Evolutionary conservation across 805 yeast species (phyloP).

Genomic region (Torulaspora franciscae): DNA sequence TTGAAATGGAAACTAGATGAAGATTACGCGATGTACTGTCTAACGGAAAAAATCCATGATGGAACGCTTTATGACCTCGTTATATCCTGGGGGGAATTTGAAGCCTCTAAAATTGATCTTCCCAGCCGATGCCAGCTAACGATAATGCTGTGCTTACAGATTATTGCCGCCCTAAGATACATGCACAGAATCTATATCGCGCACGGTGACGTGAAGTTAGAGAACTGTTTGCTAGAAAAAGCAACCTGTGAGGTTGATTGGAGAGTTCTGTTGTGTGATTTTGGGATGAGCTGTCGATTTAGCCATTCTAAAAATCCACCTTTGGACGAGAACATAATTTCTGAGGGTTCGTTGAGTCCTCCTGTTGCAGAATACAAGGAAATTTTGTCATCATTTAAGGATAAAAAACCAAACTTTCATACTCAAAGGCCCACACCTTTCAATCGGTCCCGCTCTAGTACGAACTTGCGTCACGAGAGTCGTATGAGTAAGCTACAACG

Average conservation of each 20-base stretch:
- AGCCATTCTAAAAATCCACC: conserved; percentile 1
- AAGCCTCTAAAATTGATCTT: conserved; percentile 29
- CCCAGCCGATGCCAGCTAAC: conserved; percentile 37
- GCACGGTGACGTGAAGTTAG: conserved; percentile 81
- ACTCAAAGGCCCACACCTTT: conserved; percentile 33
- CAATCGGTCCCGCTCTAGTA: conserved; percentile 32
- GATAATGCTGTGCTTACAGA: conserved; percentile 44
- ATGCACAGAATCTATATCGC: conserved; percentile 57
- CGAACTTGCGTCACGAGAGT: conserved; percentile 10
- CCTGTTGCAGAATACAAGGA: conserved; percentile 7
- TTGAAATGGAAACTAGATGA: conserved; percentile 56
- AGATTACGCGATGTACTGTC: conserved; percentile 57
- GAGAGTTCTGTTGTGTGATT: conserved; percentile 67
- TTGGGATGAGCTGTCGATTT: conserved; percentile 64
- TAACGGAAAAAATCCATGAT: conserved; percentile 61
- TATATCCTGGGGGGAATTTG: conserved; percentile 54
- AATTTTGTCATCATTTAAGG: conserved; percentile 14
- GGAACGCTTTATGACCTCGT: conserved; percentile 82
- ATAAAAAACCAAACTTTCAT: conserved; percentile 9
- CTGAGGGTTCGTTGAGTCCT: neutral
- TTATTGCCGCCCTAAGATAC: conserved; percentile 55
- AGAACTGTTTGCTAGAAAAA: conserved; percentile 64
- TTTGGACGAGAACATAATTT: neutral
- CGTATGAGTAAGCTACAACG: conserved; percentile 16
- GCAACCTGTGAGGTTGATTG: conserved; percentile 24